Conservation (phyloP, 2,329 filamentous ascomycete species). For the Blastomyces percursus region DNA sequence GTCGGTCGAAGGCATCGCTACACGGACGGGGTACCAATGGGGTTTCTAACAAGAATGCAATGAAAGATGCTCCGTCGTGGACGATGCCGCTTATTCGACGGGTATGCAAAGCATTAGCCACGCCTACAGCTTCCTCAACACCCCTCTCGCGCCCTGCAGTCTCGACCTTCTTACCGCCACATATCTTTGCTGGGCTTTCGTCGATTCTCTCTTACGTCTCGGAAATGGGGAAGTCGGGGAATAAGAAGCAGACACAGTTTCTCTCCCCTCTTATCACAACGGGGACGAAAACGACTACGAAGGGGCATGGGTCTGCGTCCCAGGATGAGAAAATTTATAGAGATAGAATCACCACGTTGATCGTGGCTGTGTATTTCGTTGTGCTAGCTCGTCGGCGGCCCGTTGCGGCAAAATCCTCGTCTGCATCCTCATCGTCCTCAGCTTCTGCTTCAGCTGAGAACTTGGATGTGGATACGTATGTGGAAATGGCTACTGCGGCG, state of each 20-base stretch:
- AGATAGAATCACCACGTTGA: conserved; percentile 28
- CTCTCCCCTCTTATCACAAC: conserved; percentile 12
- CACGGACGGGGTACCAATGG: conserved; percentile 14
- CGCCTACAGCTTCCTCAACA: conserved; percentile 34
- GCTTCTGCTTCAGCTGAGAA: conserved; percentile 17
- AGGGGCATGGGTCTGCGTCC: conserved; percentile 26
- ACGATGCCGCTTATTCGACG: conserved; percentile 56
- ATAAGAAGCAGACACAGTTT: conserved; percentile 5
- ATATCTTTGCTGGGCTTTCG: conserved; percentile 62
- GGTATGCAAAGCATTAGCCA: conserved; percentile 52
- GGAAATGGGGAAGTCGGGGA: conserved; percentile 30
- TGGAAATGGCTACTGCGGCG: conserved; percentile 31
- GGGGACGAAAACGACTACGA: conserved; percentile 18
- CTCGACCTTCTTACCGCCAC: conserved; percentile 49
- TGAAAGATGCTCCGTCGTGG: conserved; percentile 49
- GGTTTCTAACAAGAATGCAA: conserved; percentile 19
- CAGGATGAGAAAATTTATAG: conserved; percentile 35
- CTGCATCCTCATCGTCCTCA: background rate
- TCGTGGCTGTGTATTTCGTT: conserved; percentile 36
- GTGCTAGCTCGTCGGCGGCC: conserved; percentile 29
- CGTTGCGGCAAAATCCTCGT: background rate
- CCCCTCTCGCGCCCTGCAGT: conserved; percentile 29
- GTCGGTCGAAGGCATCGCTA: background rate
- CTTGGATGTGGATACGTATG: conserved; percentile 33
- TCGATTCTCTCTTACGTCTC: conserved; percentile 42